Base-by-base conservation (phyloP, 768 basidiomycete genomes). In the Lentinula boryana region DNA sequence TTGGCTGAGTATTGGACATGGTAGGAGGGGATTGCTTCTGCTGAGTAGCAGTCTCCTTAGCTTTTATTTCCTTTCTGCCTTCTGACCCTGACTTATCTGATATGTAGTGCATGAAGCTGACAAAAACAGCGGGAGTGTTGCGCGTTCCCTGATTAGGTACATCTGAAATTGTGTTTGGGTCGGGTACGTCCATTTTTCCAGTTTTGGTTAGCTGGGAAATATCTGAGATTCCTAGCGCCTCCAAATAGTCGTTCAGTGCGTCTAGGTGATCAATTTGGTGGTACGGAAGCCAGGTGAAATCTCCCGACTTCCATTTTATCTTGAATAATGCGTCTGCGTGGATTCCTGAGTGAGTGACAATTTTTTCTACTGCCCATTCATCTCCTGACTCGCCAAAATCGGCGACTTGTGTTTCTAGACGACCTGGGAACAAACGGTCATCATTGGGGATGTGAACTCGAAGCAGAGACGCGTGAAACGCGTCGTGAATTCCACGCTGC, bases 391-490 rank as follows among this genome's bases (percentile, higher is more conserved):
- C 54, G 4, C 41, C 61, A 21, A 63, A 53, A 5, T 70, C 63
- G 3, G 46, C 33, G 4, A 71, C 64, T 41, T 63, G 61, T 1
- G 63, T 55, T 15, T 62, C 60, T 5, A 64, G 50, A 0, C 74
- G 67, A 0, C 61, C 62, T 1, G 77, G 77, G 61, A 78, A 79
- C 1, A 67, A 55, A 0, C 33, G 0, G 18, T 65, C 52, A 56
- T 79, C 69, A 59, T 74, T 78, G 0, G 73, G 50, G 1, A 63
- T 9, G 44, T 67, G 68, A 2, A 61, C 63, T 0, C 62, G 23
- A 0, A 78, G 65, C 10, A 71, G 63, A 6, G 69, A 70, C 1
- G 68, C 63, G 46, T 78, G 76, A 65, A 77, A 78, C 0, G 63
- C 69, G 5, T 70, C 68, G 54, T 70, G 68, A 3, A 72, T 63